These are phyloP conservation scores for Clathrus columnatus DNA, from an alignment of 768 basidiomycete genomes.

Conservation along the genomic window DNA sequence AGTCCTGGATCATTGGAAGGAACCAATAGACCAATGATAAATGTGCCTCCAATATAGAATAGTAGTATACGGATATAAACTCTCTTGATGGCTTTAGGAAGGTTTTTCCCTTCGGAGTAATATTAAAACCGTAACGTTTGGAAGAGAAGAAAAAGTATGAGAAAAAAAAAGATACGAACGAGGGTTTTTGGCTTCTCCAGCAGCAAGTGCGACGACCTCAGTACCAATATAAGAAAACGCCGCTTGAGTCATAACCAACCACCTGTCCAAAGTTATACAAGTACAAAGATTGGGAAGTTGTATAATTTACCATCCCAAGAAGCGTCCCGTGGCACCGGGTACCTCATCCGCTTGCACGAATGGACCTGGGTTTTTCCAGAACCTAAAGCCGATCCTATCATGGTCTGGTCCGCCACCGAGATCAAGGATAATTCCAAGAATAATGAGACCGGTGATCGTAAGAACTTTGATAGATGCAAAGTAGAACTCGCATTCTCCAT, in stretches of 20 bases:
- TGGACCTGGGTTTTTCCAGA: slow-evolving; percentile 77
- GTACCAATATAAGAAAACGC: slow-evolving; percentile 93
- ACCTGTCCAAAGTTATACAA: slow-evolving; percentile 24
- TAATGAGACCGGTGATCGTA: slow-evolving; percentile 64
- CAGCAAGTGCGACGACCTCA: slow-evolving; percentile 88
- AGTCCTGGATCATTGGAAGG: slow-evolving; percentile 36
- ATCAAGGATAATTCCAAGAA: slow-evolving; percentile 63
- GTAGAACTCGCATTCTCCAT: slow-evolving; percentile 58
- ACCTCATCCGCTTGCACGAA: slow-evolving; percentile 68
- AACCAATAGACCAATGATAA: slow-evolving; percentile 32
- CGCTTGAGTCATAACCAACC: slow-evolving; percentile 47
- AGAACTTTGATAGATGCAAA: slow-evolving; percentile 94
- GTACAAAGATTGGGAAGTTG: slow-evolving; percentile 27
- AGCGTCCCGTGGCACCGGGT: slow-evolving; percentile 60
- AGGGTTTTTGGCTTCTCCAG: slow-evolving; percentile 88
- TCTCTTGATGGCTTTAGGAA: slow-evolving; percentile 59
- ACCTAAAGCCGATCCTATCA: slow-evolving; percentile 68
- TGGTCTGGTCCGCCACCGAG: slow-evolving; percentile 83
- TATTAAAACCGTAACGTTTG: neutral
- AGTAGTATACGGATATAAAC: slow-evolving; percentile 75
- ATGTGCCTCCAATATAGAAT: slow-evolving; percentile 41
- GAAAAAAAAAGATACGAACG: slow-evolving; percentile 14
- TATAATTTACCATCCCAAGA: slow-evolving; percentile 66
- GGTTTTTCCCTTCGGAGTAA: slow-evolving; percentile 33
- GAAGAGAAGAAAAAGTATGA: neutral